Evolutionary conservation across 768 basidiomycete genomes (phyloP).

Genomic region (Botryobasidium botryosum): DNA sequence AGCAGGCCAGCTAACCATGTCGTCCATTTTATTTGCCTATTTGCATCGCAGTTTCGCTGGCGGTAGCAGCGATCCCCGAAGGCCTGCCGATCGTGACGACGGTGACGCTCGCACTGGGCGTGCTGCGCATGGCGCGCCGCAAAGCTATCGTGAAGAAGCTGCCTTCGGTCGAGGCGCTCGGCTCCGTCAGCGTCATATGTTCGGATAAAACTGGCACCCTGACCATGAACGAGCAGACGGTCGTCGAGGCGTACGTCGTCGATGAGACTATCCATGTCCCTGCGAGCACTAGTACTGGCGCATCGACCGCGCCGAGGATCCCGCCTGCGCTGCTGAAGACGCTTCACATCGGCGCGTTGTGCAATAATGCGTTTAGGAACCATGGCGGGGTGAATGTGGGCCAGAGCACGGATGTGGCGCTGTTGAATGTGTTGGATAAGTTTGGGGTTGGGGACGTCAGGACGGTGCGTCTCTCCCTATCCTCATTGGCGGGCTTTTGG

Average conservation of each 20-base stretch:
- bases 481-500: no score
- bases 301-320: slow-evolving; percentile 22
- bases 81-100: slow-evolving; percentile 94
- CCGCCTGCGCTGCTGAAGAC: slow-evolving; percentile 58
- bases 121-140: slow-evolving; percentile 81
- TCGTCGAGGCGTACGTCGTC: slow-evolving; percentile 72
- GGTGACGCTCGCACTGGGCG: slow-evolving; percentile 88
- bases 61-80: slow-evolving; percentile 97
- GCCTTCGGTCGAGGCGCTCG: slow-evolving; percentile 85
- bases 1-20: no score
- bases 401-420: slow-evolving; percentile 85
- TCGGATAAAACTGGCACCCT: slow-evolving; percentile 95
- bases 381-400: slow-evolving; percentile 64
- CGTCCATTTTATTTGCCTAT: slow-evolving; percentile 9
- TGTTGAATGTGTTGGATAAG: slow-evolving; percentile 57
- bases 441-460: slow-evolving; percentile 58
- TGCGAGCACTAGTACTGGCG: slow-evolving; percentile 25
- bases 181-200: slow-evolving; percentile 93
- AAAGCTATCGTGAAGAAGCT: slow-evolving; percentile 96
- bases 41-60: slow-evolving; percentile 60
- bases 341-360: slow-evolving; percentile 69
- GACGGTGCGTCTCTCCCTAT: slow-evolving; percentile 36
- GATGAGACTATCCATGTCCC: slow-evolving; percentile 65
- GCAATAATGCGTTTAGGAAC: slow-evolving; percentile 72
- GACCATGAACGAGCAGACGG: slow-evolving; percentile 93